These are phyloP conservation scores for Alternaria rosae DNA, from an alignment of 2,329 filamentous ascomycete species.

Conservation along the genomic window DNA sequence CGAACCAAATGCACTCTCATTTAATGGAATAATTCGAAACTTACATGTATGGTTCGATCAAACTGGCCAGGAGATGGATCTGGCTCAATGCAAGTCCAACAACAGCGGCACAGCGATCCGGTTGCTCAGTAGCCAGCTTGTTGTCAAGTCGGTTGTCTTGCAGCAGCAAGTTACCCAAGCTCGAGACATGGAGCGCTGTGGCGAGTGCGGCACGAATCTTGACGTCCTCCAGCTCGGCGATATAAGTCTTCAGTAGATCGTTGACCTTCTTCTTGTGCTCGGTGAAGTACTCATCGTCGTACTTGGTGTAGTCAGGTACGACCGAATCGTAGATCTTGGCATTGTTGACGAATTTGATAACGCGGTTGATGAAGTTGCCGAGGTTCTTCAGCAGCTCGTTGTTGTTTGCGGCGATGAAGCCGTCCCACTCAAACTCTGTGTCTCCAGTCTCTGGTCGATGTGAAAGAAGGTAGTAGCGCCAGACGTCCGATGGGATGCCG, in stretches of 20 bases:
- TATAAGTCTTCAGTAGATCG: constrained; percentile 70
- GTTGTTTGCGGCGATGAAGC: constrained; percentile 86
- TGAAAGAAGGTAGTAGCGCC: constrained; percentile 89
- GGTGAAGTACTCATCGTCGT: constrained; percentile 52
- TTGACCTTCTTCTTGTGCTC: constrained; percentile 69
- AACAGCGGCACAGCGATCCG: constrained; percentile 66
- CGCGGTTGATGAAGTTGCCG: constrained; percentile 64
- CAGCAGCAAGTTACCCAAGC: constrained; percentile 64
- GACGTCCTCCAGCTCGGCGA: constrained; percentile 72
- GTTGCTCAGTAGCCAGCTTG: constrained; percentile 65
- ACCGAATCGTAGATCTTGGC: constrained; percentile 73
- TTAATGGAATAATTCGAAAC: constrained; percentile 5
- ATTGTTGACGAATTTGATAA: constrained; percentile 76
- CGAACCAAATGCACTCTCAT: background rate
- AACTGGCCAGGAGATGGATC: constrained; percentile 78
- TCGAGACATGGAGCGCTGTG: constrained; percentile 72
- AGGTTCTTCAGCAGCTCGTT: constrained; percentile 82
- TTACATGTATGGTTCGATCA: constrained; percentile 81
- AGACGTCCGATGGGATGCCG: constrained; percentile 84
- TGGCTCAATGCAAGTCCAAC: constrained; percentile 85
- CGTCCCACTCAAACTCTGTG: constrained; percentile 87
- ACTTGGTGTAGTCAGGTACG: constrained; percentile 71
- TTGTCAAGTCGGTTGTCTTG: constrained; percentile 69
- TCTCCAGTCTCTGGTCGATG: constrained; percentile 86
- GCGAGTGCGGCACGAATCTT: constrained; percentile 73